A percentile compares a stretch with the other conserved stretches of the same genome.
Conservation (phyloP, 2,329 filamentous ascomycete genomes). For the Phialocephala sp. region DNA sequence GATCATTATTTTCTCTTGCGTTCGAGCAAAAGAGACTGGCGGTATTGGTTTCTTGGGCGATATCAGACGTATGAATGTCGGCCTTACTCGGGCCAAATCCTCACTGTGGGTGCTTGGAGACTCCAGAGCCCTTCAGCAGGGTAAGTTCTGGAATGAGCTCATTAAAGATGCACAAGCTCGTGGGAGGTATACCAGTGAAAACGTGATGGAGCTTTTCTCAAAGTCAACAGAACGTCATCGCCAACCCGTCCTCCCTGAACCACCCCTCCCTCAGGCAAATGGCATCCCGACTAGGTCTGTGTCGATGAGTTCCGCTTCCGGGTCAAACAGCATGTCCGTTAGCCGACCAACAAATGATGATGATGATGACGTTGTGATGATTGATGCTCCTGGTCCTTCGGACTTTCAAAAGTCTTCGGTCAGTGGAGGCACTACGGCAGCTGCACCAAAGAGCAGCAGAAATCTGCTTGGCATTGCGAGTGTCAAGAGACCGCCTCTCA, state of each 20-base stretch:
- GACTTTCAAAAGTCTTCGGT: slow-evolving; percentile 25
- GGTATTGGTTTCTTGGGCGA: slow-evolving; percentile 98
- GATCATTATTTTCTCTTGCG: slow-evolving; percentile 98
- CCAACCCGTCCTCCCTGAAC: slow-evolving; percentile 17
- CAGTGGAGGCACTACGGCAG: background rate
- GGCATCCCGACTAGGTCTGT: background rate
- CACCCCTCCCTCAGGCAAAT: slow-evolving; percentile 11
- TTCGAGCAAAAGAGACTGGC: slow-evolving; percentile 88
- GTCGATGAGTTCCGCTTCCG: slow-evolving; percentile 1
- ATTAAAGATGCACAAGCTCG: slow-evolving; percentile 80
- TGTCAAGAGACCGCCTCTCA: background rate
- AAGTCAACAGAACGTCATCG: slow-evolving; percentile 47
- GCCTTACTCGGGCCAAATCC: slow-evolving; percentile 93
- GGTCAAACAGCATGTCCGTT: background rate
- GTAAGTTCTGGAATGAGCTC: slow-evolving; percentile 88
- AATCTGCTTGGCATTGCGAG: slow-evolving; percentile 3
- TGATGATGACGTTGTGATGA: slow-evolving; percentile 33
- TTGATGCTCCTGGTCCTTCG: slow-evolving; percentile 25
- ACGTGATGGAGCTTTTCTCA: slow-evolving; percentile 60
- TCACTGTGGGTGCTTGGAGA: slow-evolving; percentile 97
- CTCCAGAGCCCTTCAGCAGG: slow-evolving; percentile 82
- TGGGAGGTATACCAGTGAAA: slow-evolving; percentile 76
- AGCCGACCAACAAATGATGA: slow-evolving; percentile 2
- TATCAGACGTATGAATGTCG: slow-evolving; percentile 99
- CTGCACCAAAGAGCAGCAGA: background rate